A percentile compares a stretch with the other conserved stretches of the same genome.
phyloP scores from a whole-genome alignment of 768 basidiomycete species.

The Suillus clintonianus region DNA sequence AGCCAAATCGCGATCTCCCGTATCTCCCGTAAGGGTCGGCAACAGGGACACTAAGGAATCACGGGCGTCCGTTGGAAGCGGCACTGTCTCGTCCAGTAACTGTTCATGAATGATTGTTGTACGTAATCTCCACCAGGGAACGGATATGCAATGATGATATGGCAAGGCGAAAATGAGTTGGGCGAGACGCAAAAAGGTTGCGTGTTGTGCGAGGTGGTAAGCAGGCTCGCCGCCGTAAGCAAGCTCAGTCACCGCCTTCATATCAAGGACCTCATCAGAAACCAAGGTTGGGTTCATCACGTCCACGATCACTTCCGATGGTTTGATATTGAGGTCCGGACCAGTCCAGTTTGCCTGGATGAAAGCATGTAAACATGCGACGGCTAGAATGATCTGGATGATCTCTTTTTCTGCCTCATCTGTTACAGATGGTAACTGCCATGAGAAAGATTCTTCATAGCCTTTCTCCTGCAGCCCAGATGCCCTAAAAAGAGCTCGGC shows the following conservation, averaged over 20 bases:
- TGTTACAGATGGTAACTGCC: slow-evolving; percentile 26
- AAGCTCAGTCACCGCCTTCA: slow-evolving; percentile 71
- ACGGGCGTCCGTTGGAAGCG: slow-evolving; percentile 46
- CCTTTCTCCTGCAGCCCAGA: slow-evolving; percentile 38
- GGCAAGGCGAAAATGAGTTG: slow-evolving; percentile 63
- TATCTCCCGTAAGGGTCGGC: slow-evolving; percentile 43
- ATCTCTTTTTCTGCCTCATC: slow-evolving; percentile 52
- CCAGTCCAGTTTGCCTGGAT: slow-evolving; percentile 97
- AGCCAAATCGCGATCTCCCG: slow-evolving; percentile 60
- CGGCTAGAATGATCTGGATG: slow-evolving; percentile 60
- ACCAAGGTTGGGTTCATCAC: slow-evolving; percentile 25
- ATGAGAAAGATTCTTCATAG: slow-evolving; percentile 37
- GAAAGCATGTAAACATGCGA: slow-evolving; percentile 87
- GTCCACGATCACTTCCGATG: slow-evolving; percentile 42
- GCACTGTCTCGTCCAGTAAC: slow-evolving; percentile 77
- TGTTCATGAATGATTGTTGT: slow-evolving; percentile 71
- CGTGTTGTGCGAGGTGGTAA: slow-evolving; percentile 79
- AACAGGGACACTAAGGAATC: slow-evolving; percentile 44
- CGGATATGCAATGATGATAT: slow-evolving; percentile 50
- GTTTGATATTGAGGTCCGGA: slow-evolving; percentile 69
- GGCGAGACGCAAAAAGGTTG: slow-evolving; percentile 75
- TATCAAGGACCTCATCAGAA: slow-evolving; percentile 57
- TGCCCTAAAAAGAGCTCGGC: slow-evolving; percentile 41
- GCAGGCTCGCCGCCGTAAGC: slow-evolving; percentile 91
- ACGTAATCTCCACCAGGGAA: slow-evolving; percentile 86